Conservation (phyloP, 768 basidiomycete genomes). For the Boletus sp. region DNA sequence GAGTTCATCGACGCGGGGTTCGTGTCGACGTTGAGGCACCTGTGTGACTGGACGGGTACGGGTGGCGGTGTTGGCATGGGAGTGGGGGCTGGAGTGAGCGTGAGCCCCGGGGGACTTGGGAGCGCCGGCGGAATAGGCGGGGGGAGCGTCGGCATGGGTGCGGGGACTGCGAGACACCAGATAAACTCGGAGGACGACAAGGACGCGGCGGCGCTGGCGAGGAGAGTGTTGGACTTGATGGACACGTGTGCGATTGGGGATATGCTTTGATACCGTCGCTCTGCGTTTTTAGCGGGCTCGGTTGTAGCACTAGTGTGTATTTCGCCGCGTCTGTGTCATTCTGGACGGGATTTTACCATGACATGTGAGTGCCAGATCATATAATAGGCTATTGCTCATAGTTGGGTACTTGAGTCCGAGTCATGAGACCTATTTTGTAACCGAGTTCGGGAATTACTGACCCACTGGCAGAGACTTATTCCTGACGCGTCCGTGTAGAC, state of each 20-base stretch:
- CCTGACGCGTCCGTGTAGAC: no score
- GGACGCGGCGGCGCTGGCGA: constrained; percentile 56
- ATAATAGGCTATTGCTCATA: no score
- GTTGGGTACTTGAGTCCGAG: no score
- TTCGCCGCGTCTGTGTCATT: background rate
- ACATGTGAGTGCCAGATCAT: no score
- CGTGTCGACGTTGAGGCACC: constrained; percentile 40
- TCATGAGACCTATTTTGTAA: no score
- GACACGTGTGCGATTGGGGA: constrained; percentile 32
- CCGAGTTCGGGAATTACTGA: no score
- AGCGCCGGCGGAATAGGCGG: constrained; percentile 4
- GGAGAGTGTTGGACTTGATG: constrained; percentile 50
- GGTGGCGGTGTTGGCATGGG: constrained; percentile 12
- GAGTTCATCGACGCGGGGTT: constrained; percentile 45
- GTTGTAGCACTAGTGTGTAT: background rate
- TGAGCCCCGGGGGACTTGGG: constrained; percentile 30
- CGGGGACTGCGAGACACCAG: constrained; percentile 23
- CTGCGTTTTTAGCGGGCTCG: background rate
- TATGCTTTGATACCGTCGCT: constrained; percentile 9
- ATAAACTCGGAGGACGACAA: constrained; percentile 55
- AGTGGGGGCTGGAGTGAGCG: constrained; percentile 6
- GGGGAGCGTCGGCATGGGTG: background rate
- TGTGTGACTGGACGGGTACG: constrained; percentile 37
- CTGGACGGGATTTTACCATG: no score
- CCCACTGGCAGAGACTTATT: no score